Conservation (phyloP, 2,329 filamentous ascomycete species). For the Helotiales sp. region DNA sequence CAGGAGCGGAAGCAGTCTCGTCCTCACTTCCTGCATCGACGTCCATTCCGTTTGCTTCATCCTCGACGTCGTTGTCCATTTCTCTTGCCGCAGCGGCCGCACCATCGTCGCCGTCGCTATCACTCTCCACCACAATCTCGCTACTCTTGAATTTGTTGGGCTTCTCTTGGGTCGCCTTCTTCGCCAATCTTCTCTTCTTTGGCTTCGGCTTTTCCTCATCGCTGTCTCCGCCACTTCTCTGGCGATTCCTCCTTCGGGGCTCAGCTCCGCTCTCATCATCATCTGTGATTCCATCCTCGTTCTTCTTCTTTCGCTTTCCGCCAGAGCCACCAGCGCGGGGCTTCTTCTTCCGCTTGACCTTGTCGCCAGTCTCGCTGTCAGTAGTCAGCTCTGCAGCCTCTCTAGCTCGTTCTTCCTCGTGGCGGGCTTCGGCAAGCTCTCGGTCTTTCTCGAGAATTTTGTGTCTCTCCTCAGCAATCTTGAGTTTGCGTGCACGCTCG, state of each 20-base stretch:
- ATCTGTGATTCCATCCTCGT: slow-evolving; percentile 42
- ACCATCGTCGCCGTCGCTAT: slow-evolving; percentile 42
- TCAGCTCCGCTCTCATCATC: slow-evolving; percentile 42
- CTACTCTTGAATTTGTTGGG: slow-evolving; percentile 43
- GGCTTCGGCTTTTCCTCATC: slow-evolving; percentile 45
- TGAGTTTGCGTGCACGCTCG: slow-evolving; percentile 75
- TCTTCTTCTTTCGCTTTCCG: slow-evolving; percentile 49
- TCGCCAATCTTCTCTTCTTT: slow-evolving; percentile 43
- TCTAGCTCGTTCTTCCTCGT: slow-evolving; percentile 70
- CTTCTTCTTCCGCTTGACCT: slow-evolving; percentile 78
- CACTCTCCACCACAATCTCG: slow-evolving; percentile 44
- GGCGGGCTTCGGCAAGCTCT: slow-evolving; percentile 70
- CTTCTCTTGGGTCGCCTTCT: slow-evolving; percentile 39
- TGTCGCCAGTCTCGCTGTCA: slow-evolving; percentile 81
- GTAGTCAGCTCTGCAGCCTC: slow-evolving; percentile 81
- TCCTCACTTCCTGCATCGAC: slow-evolving; percentile 36
- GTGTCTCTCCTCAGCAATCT: slow-evolving; percentile 85
- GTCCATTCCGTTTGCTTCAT: slow-evolving; percentile 28
- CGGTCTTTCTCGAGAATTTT: slow-evolving; percentile 79
- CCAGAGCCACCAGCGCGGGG: slow-evolving; percentile 46
- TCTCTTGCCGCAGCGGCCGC: slow-evolving; percentile 38
- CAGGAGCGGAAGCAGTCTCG: slow-evolving; percentile 33
- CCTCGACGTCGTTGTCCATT: slow-evolving; percentile 38
- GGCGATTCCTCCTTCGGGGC: slow-evolving; percentile 33
- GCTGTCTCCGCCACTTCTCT: slow-evolving; percentile 37